A percentile compares a stretch with the other conserved stretches of the same genome.
phyloP scores from a whole-genome alignment of 148 eudicot genomes.

The Rhododendron molle region DNA sequence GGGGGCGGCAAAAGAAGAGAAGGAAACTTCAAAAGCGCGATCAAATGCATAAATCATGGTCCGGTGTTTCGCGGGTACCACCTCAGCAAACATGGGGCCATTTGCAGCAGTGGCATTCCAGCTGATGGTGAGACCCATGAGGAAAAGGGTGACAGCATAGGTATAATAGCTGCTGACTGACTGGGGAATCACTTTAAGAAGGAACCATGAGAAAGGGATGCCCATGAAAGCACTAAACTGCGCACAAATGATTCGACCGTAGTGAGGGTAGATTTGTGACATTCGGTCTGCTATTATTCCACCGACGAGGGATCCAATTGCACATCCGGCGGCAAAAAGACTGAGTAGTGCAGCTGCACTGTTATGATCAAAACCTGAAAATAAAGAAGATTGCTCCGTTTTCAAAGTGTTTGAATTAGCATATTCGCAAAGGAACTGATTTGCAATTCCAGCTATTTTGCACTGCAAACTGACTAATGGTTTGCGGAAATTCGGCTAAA shows the following conservation, averaged over 20 bases:
- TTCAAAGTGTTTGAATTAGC: not conserved
- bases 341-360: conserved; percentile 72
- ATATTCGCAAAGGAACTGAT: not conserved
- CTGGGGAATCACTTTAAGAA: conserved; percentile 66
- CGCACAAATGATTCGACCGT: conserved; percentile 87
- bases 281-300: conserved; percentile 74
- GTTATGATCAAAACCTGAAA: conserved; percentile 77
- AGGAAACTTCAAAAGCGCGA: conserved; percentile 84
- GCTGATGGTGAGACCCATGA: conserved; percentile 89
- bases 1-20: conserved; percentile 97
- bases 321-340: conserved; percentile 69
- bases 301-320: conserved; percentile 74
- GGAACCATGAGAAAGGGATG: conserved; percentile 82
- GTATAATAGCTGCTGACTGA: conserved; percentile 47
- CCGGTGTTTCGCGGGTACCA: conserved; percentile 78
- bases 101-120: conserved; percentile 83
- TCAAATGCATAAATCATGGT: conserved; percentile 97
- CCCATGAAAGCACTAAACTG: conserved; percentile 95
- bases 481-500: not conserved
- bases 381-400: not conserved
- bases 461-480: not conserved
- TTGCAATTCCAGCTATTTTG: not conserved
- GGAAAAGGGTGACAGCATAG: conserved; percentile 56
- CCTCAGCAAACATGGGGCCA: conserved; percentile 92
- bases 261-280: conserved; percentile 53